Base-by-base conservation (phyloP, 225 moss, liverwort and hornwort genomes). In the Physcomitrellopsis africana region DNA sequence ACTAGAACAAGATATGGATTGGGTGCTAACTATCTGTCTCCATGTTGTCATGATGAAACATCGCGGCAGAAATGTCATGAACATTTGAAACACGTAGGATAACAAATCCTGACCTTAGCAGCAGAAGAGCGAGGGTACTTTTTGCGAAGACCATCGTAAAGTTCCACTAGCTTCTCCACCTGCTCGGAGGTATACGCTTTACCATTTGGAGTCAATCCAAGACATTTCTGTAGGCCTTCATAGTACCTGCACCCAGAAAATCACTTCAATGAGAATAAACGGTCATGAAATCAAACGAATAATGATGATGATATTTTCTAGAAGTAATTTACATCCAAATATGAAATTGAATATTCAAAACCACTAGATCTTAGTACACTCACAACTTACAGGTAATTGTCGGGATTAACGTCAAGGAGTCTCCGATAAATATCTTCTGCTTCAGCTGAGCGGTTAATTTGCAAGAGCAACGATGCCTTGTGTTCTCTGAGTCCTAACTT, bases 101-200 rank as follows among this genome's bases (percentile, higher is more conserved):
- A 61, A n/a, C 29, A 5, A 74, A 57, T 27, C 7, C 79, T 76
- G 32, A 90, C 90, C 88, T 93, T 99, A 60, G 95, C 89, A 13
- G 97, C 97, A 65, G 97, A 90, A 76, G 97, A 99, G 71, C 90
- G 89, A 60, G 92, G 93, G 84, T 92, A 99, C 69, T 89, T 86
- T 9, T 45, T 55, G 60, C 89, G 86, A 71, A 99, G 86, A 27
- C 82, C 83, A 11, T 72, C 62, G 68, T 93, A 99, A 64, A 99
- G 76, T 77, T 89, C 73, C 26, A 86, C 80, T 61, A 99, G 85
- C 86, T 81, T 90, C 77, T 79, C 79, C 76, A 92, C 77, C 77
- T 92, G 86, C 78, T 90, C 87, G 24, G 84, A 70, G 41, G 77
- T 72, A 72, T 86, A 85, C 13, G 65, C 73, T 52, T 82, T 83